A percentile compares a stretch with the other conserved stretches of the same genome.
phyloP scores from a whole-genome alignment of 2,329 filamentous ascomycete genomes.

The Hypoxylon rubiginosum region DNA sequence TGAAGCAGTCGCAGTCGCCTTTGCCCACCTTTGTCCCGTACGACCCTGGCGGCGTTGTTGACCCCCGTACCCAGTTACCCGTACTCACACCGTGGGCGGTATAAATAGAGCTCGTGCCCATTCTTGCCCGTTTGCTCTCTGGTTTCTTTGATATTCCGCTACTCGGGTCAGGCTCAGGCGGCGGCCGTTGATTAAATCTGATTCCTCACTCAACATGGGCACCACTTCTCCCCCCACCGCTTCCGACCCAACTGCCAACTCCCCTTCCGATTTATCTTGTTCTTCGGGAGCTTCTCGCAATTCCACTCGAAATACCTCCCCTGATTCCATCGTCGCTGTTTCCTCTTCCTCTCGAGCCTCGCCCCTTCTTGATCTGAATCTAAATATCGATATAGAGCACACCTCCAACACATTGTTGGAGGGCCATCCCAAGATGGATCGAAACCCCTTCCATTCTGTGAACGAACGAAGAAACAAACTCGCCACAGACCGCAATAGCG shows the following conservation, averaged over 20 bases:
- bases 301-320: conserved; percentile 49
- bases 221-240: conserved; percentile 35
- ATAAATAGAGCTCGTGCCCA: conserved; percentile 46
- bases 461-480: conserved; percentile 49
- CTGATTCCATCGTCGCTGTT: conserved; percentile 32
- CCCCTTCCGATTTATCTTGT: conserved; percentile 49
- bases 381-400: conserved; percentile 42
- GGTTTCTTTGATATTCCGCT: conserved; percentile 40
- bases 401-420: conserved; percentile 39
- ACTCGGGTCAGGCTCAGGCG: conserved; percentile 21
- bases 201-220: conserved; percentile 47
- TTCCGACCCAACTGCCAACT: conserved; percentile 42
- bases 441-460: conserved; percentile 49
- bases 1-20: conserved; percentile 16
- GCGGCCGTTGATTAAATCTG: conserved; percentile 17
- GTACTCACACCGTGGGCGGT: conserved; percentile 29
- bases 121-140: conserved; percentile 51
- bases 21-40: conserved; percentile 14
- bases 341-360: conserved; percentile 40
- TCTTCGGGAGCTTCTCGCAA: conserved; percentile 47
- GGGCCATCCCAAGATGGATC: conserved; percentile 46
- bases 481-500: conserved; percentile 37
- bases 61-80: conserved; percentile 19
- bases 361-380: conserved; percentile 44
- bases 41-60: conserved; percentile 30